A percentile compares a stretch with the other conserved stretches of the same genome.
Conservation (phyloP, 2,329 filamentous ascomycete species). For the Pleurostoma richardsiae region DNA sequence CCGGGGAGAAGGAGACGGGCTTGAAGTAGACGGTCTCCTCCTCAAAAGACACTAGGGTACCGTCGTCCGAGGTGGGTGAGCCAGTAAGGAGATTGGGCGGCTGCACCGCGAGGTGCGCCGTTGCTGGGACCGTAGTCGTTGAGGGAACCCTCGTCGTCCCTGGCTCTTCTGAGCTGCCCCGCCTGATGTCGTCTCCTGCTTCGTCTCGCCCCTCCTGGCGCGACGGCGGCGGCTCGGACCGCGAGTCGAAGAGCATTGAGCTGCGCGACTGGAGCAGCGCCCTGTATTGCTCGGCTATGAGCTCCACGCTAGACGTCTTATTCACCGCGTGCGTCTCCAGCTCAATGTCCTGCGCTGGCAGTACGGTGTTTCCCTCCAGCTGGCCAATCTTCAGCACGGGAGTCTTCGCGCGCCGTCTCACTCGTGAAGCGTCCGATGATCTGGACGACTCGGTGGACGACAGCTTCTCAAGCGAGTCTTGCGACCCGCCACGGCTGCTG, state of each 20-base stretch:
- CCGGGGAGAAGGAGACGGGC: constrained; percentile 32
- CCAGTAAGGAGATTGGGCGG: constrained; percentile 5
- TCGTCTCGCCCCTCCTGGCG: constrained; percentile 1
- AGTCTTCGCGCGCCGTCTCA: constrained; percentile 45
- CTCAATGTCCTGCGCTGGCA: constrained; percentile 9
- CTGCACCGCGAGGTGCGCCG: background rate
- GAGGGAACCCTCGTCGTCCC: background rate
- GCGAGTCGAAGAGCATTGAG: constrained; percentile 22
- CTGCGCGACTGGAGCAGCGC: constrained; percentile 36
- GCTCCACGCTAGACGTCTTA: constrained; percentile 37
- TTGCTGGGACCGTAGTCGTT: background rate
- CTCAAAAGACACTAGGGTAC: constrained; percentile 39
- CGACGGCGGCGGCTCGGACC: constrained; percentile 17
- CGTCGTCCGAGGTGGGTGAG: constrained; percentile 37
- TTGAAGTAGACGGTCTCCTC: constrained; percentile 44
- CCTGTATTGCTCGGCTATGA: constrained; percentile 46
- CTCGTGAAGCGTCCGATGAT: constrained; percentile 18
- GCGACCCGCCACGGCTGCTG: constrained; percentile 12
- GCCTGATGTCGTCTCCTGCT: background rate
- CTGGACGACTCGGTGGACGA: constrained; percentile 13
- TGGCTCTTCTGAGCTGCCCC: background rate
- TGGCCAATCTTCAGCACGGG: constrained; percentile 45
- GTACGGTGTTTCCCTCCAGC: constrained; percentile 29
- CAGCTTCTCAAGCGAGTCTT: constrained; percentile 10
- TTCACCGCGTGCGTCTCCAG: constrained; percentile 12